Evolutionary conservation across 371 early-diverging fungal species (phyloP).

Genomic region (Zychaea mexicana): DNA sequence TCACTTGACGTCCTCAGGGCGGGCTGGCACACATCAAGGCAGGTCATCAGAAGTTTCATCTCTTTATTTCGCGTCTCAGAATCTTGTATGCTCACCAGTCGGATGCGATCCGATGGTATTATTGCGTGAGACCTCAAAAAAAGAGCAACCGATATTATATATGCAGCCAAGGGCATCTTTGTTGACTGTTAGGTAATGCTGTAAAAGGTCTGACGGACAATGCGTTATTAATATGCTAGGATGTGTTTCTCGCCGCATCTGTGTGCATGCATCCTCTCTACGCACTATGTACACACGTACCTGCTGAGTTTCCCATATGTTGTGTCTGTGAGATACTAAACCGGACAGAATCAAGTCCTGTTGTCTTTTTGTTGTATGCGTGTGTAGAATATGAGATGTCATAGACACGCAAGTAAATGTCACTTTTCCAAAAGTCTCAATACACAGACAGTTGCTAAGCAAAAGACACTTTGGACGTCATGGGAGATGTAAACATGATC

Average conservation of each 20-base stretch:
- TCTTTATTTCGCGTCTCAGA: neutral
- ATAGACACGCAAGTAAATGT: too few species aligned
- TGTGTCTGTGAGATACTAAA: too few species aligned
- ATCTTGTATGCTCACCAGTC: neutral
- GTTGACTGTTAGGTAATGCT: too few species aligned
- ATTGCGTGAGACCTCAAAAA: too few species aligned
- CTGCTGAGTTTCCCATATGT: too few species aligned
- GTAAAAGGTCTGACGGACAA: too few species aligned
- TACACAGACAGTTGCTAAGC: neutral
- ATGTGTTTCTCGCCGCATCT: neutral
- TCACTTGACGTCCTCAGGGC: slow-evolving; percentile 3
- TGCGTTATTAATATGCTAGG: too few species aligned
- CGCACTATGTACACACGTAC: neutral
- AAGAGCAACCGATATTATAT: too few species aligned
- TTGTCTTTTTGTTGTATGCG: too few species aligned
- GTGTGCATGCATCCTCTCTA: neutral
- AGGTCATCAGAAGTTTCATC: neutral
- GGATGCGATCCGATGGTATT: neutral
- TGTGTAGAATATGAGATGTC: too few species aligned
- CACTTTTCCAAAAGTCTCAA: neutral
- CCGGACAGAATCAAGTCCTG: too few species aligned
- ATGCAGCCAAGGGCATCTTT: too few species aligned
- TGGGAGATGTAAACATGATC: neutral
- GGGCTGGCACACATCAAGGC: neutral
- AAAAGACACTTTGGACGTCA: neutral